Percentiles rank a stretch among this genome's conserved stretches.
Conservation (phyloP, 2,329 filamentous ascomycete genomes). For the Fusarium algeriense region DNA sequence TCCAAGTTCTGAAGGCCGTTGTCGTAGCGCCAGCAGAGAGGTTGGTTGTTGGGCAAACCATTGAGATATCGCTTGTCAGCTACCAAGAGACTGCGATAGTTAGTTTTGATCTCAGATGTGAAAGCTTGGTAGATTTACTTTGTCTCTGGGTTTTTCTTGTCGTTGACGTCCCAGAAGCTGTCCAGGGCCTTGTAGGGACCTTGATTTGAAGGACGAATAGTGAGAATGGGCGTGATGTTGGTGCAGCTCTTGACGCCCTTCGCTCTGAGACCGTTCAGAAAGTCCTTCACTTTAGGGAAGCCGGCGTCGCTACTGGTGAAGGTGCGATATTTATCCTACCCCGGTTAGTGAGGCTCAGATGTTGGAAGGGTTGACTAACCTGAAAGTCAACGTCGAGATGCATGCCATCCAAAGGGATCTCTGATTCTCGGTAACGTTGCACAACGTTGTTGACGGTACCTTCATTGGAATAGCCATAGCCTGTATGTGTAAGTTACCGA, state of each 20-base stretch:
- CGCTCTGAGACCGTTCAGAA: neutral
- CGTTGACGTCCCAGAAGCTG: neutral
- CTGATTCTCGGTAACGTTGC: neutral
- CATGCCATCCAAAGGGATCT: neutral
- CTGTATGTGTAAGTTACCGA: neutral
- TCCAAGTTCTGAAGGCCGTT: neutral
- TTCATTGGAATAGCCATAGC: neutral
- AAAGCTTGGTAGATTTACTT: neutral
- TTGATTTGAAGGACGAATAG: neutral
- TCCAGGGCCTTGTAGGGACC: neutral
- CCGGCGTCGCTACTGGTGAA: neutral
- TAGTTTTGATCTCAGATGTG: neutral
- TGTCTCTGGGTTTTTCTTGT: neutral
- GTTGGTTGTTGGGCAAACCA: neutral
- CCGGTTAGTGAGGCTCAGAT: fast-evolving
- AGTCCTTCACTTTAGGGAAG: neutral
- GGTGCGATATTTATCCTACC: neutral
- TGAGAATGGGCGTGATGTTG: constrained; percentile 4
- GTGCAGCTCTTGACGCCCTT: neutral
- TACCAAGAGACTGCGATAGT: neutral
- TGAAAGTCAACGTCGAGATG: constrained; percentile 5
- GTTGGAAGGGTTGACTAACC: fast-evolving
- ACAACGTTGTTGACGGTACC: neutral
- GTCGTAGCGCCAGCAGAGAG: constrained; percentile 4
- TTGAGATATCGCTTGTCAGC: neutral